Evolutionary conservation across 495 filamentous ascomycete species (phyloP).

Genomic region (Terfezia boudieri): DNA sequence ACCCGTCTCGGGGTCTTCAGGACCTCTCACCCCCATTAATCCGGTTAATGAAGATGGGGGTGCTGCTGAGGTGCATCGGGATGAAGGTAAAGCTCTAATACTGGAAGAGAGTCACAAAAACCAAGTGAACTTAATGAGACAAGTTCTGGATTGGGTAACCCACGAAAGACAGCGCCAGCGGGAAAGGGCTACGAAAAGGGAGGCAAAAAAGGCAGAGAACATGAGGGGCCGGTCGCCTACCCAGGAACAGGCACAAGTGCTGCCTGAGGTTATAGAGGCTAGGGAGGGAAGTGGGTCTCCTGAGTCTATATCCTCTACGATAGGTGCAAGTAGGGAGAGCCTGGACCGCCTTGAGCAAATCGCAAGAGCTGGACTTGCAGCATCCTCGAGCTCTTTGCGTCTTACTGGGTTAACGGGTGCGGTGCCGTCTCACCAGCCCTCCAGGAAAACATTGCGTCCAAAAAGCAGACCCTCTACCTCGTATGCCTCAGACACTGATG

Average conservation of each 20-base stretch:
- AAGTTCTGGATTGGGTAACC: neutral
- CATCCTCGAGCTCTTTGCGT: neutral
- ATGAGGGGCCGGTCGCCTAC: neutral
- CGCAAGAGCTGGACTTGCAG: neutral
- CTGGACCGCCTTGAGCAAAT: neutral
- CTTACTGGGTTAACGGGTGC: neutral
- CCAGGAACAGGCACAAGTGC: neutral
- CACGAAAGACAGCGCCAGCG: neutral
- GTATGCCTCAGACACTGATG: conserved; percentile 13
- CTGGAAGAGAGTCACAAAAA: too few relatives aligned
- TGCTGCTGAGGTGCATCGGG: too few relatives aligned
- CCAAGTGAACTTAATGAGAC: neutral
- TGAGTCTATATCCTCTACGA: neutral
- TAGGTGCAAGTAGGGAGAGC: neutral
- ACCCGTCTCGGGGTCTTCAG: too few relatives aligned
- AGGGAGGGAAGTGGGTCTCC: neutral
- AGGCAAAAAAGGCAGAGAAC: neutral
- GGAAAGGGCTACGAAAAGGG: neutral
- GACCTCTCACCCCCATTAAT: too few relatives aligned
- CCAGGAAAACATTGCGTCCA: neutral
- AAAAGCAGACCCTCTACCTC: neutral
- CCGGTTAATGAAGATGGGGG: too few relatives aligned
- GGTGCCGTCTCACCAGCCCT: neutral
- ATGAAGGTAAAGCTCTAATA: too few relatives aligned
- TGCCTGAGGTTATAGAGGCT: neutral